Base-by-base conservation (phyloP, 2,329 filamentous ascomycete genomes). In the Hypoxylon sp. region DNA sequence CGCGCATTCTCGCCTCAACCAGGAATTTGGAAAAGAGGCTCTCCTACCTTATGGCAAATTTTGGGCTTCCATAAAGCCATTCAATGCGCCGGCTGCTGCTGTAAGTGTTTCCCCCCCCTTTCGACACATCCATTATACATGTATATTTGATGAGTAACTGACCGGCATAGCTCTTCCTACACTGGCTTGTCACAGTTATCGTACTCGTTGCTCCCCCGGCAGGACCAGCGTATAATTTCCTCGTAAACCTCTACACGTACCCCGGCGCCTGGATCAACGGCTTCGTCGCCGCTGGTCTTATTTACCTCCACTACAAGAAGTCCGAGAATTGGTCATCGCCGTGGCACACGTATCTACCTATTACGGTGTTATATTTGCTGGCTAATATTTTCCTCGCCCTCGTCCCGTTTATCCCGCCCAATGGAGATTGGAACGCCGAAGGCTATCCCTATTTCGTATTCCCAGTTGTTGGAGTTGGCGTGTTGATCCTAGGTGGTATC, bases 1-100 rank as follows among this genome's bases (percentile, higher is more conserved):
- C 71, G 83, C 87, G 0, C 86, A 90, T 58, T 80, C 87, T 0
- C 83, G 88, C 0, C 72, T 90, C 9, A 90, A 88, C 70, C 88
- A 90, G 70, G 90, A 92, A 76, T 81, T 93, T 48, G 91, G 88
- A 0, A 91, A 91, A 73, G 91, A 93, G 73, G 90, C 90, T 0
- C 81, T 93, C 4, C 74, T 93, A 13, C 91, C 91, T 0, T 91
- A 85, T 60, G 88, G 87, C 67, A 83, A 83, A 2, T 87, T 93
- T 76, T 92, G 88, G 88, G 90, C 90, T 0, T 91, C 89, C 3
- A 90, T 89, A 74, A 87, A 86, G 78, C 91, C 91, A 0, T 91
- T 89, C 68, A 88, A 90, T 62, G 85, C 91, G 0, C 91, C 90
- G 0, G 84, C 87, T n/a, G 81, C 88, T 5, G 80, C 85, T 10